A percentile compares a stretch with the other conserved stretches of the same genome.
Evolutionary conservation across 2,329 filamentous ascomycete genomes (phyloP).

Genomic region (Rutstroemia sp.): DNA sequence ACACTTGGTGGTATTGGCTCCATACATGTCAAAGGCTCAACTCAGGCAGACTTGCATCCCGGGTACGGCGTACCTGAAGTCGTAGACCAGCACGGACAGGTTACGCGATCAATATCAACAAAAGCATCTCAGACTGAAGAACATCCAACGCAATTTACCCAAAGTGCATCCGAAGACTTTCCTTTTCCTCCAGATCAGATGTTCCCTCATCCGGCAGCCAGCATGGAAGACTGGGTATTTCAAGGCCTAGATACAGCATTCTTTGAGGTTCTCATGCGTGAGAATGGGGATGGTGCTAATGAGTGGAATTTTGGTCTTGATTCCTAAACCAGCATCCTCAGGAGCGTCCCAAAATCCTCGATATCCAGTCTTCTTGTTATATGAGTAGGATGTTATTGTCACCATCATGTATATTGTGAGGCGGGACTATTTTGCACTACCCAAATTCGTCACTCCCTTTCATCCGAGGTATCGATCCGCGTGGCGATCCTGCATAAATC

Average conservation of each 20-base stretch:
- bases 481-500: too few relatives aligned
- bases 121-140: not conserved
- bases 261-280: not conserved
- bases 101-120: not conserved
- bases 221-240: not conserved
- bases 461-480: too few relatives aligned
- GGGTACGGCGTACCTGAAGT: not conserved
- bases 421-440: too few relatives aligned
- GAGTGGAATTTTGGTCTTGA: too few relatives aligned
- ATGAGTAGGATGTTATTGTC: too few relatives aligned
- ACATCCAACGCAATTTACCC: not conserved
- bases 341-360: too few relatives aligned
- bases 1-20: not conserved
- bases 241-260: not conserved
- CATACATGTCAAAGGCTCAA: not conserved
- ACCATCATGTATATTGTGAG: too few relatives aligned
- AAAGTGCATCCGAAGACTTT: not conserved
- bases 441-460: too few relatives aligned
- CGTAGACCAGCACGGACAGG: not conserved
- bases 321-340: too few relatives aligned
- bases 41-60: too few relatives aligned
- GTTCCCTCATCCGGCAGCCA: not conserved
- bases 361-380: too few relatives aligned
- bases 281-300: too few relatives aligned
- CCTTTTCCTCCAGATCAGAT: not conserved